Percentiles rank a stretch among this genome's conserved stretches.
Evolutionary conservation across 441 rosid genomes (phyloP).

Genomic region (Erodium trifolium): DNA sequence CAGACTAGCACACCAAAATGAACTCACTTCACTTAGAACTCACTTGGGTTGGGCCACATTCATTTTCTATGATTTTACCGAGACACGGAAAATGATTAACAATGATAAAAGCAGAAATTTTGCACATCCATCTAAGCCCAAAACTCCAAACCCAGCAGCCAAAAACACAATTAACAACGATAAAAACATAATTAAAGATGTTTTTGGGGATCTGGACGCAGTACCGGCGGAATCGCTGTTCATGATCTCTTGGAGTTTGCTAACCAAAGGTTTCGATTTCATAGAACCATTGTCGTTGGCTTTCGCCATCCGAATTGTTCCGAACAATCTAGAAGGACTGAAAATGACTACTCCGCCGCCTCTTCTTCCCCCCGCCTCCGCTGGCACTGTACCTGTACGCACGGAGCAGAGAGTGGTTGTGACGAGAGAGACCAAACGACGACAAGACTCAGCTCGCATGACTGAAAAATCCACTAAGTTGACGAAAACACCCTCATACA

Average conservation of each 20-base stretch:
- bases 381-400: background rate
- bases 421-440: background rate
- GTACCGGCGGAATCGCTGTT: slow-evolving; percentile 5
- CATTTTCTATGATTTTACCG: background rate
- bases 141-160: background rate
- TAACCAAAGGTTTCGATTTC: background rate
- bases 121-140: background rate
- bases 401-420: slow-evolving; percentile 7
- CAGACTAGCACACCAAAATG: background rate
- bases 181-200: background rate
- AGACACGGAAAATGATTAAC: too few species aligned
- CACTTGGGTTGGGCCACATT: background rate
- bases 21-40: background rate
- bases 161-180: background rate
- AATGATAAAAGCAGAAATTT: background rate
- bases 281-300: background rate
- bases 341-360: background rate
- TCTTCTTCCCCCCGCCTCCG: background rate
- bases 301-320: background rate
- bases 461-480: background rate
- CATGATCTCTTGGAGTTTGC: slow-evolving; percentile 7
- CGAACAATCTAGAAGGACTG: background rate
- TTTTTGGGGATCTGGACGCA: background rate
- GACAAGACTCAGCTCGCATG: background rate
- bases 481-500: background rate